Percentiles rank a stretch among this genome's conserved stretches.
phyloP scores from a whole-genome alignment of 228 moss, liverwort and hornwort species.

The Sphagnum fallax region DNA sequence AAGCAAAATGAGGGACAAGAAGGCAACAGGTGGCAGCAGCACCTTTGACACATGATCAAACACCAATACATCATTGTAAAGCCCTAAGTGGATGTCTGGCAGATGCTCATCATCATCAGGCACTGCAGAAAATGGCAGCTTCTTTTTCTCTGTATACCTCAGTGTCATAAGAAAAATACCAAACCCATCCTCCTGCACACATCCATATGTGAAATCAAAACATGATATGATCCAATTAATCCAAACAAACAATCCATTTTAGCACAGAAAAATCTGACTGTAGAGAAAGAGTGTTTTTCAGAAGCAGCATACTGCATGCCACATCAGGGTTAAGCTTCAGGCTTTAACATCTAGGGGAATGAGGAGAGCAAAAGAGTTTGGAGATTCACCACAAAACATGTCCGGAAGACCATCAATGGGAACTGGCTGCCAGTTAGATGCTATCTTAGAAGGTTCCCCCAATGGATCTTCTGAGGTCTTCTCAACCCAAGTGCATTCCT shows the following conservation, averaged over 20 bases:
- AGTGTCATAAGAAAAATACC: conserved; percentile 55
- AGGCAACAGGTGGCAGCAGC: neutral
- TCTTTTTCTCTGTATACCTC: conserved; percentile 44
- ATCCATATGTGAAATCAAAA: conserved; percentile 4
- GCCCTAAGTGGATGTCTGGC: conserved; percentile 85
- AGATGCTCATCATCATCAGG: conserved; percentile 87
- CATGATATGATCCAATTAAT: neutral
- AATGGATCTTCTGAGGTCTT: conserved; percentile 32
- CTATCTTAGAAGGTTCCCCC: conserved; percentile 30
- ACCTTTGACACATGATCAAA: conserved; percentile 97
- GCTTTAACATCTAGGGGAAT: neutral
- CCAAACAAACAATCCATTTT: neutral
- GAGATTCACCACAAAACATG: conserved; percentile 22
- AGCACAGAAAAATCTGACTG: neutral
- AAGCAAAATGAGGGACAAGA: too few relatives aligned
- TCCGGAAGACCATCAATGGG: conserved; percentile 43
- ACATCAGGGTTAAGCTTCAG: neutral
- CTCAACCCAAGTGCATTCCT: conserved; percentile 21
- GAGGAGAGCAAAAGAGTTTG: neutral
- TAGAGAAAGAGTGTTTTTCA: neutral
- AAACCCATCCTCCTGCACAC: conserved; percentile 41
- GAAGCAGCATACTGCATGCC: neutral
- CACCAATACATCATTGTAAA: conserved; percentile 79
- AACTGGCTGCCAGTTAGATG: conserved; percentile 34
- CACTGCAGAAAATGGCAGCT: conserved; percentile 43